Conservation (phyloP, 306 rosid genomes). For the Vigna trinervia region DNA sequence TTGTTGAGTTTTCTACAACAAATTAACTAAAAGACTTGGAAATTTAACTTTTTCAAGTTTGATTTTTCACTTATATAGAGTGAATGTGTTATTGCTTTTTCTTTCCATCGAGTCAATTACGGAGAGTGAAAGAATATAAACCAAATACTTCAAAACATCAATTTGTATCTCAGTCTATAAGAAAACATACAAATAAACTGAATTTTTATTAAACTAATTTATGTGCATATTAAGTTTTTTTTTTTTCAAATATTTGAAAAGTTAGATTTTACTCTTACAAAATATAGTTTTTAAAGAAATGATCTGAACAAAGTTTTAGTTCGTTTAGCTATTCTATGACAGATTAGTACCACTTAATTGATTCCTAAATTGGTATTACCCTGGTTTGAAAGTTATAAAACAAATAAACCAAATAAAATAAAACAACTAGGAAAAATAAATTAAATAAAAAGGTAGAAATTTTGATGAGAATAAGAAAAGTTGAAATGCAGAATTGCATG, state of each 20-base stretch:
- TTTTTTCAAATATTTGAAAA: too few species aligned
- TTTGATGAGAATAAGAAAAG: slow-evolving; percentile 35
- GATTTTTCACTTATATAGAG: not conserved
- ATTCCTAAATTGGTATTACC: too few species aligned
- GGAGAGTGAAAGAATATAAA: slow-evolving; percentile 2
- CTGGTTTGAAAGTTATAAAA: too few species aligned
- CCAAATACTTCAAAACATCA: not conserved
- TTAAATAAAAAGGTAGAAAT: not conserved
- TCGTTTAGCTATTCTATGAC: not conserved
- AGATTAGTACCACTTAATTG: too few species aligned
- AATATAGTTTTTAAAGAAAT: too few species aligned
- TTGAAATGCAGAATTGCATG: slow-evolving; percentile 61
- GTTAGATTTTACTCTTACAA: not conserved
- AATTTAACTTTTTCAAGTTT: slow-evolving; percentile 16
- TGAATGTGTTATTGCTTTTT: not conserved
- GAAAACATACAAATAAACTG: too few species aligned
- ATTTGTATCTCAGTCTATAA: not conserved
- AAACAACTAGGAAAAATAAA: not conserved
- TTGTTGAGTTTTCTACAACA: not conserved
- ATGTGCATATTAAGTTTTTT: too few species aligned
- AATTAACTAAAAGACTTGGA: not conserved
- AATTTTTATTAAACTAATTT: too few species aligned
- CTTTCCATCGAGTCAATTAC: slow-evolving; percentile 13
- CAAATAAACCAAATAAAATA: too few species aligned
- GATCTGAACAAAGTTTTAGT: not conserved